These are phyloP conservation scores for Taphrina wiesneri DNA, from an alignment of 1,139 yeast genomes.

Conservation along the genomic window DNA sequence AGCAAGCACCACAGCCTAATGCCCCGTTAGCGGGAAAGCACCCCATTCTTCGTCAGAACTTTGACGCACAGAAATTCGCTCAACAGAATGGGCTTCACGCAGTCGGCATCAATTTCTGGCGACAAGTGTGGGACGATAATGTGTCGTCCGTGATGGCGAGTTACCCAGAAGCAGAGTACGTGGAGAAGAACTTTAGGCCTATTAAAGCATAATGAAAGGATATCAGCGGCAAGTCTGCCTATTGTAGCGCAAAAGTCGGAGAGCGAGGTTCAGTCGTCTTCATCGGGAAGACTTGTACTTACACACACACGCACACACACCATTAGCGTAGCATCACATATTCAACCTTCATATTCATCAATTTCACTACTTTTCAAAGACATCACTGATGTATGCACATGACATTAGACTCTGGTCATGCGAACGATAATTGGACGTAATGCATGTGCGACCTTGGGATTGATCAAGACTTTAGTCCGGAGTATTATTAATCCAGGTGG, in stretches of 20 bases:
- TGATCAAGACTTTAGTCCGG: too few species aligned
- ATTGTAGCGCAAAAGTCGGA: too few species aligned
- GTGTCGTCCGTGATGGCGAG: conserved; percentile 24
- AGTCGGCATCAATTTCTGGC: conserved; percentile 91
- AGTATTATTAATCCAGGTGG: too few species aligned
- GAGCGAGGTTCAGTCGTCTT: too few species aligned
- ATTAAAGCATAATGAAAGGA: conserved; percentile 17
- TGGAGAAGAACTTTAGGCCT: conserved; percentile 3
- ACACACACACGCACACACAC: too few species aligned
- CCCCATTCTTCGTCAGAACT: conserved; percentile 47
- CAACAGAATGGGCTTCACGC: conserved; percentile 59
- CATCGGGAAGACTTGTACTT: neutral
- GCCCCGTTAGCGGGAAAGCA: conserved; percentile 22
- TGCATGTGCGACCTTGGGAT: too few species aligned
- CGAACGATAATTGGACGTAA: too few species aligned
- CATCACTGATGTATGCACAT: neutral
- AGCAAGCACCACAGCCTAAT: conserved; percentile 28
- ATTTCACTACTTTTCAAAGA: neutral
- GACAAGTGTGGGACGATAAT: conserved; percentile 68
- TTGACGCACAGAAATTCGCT: conserved; percentile 73
- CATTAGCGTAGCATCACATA: conserved; percentile 1
- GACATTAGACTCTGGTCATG: neutral
- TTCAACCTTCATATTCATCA: neutral
- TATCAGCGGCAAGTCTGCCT: too few species aligned
- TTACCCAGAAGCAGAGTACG: conserved; percentile 21